Percentiles rank a stretch among this genome's conserved stretches.
phyloP scores from a whole-genome alignment of 1,139 yeast species.

The Magnusiomyces fungicola region DNA sequence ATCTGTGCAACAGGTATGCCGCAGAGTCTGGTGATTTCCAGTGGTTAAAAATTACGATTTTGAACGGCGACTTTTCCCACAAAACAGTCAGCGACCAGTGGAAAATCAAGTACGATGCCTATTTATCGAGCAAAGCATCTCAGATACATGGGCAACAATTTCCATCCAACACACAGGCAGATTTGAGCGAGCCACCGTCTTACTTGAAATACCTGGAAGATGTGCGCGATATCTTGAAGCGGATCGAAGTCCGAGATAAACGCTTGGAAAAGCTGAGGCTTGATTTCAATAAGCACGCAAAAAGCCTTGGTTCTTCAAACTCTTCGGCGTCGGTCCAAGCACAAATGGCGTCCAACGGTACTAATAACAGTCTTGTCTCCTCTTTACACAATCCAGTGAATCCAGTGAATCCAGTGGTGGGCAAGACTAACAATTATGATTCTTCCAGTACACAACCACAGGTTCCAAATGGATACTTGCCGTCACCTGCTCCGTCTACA shows the following conservation, averaged over 20 bases:
- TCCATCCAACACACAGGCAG: not conserved
- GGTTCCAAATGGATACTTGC: not conserved
- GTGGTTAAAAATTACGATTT: not conserved
- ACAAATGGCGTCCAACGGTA: no score
- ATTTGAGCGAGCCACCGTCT: not conserved
- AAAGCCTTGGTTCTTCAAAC: not conserved
- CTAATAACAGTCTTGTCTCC: not conserved
- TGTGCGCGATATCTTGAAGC: not conserved
- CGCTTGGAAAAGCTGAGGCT: not conserved
- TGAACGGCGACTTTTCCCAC: not conserved
- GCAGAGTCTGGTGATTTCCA: not conserved
- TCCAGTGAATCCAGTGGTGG: not conserved
- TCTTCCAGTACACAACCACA: not conserved
- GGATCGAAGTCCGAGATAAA: conserved; percentile 2
- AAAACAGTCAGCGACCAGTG: not conserved
- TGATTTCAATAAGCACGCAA: not conserved
- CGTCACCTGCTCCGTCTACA: not conserved
- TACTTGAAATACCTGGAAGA: not conserved
- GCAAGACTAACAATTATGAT: not conserved
- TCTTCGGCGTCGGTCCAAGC: no score
- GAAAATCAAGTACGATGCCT: not conserved
- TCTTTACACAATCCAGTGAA: not conserved
- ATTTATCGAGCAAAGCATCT: not conserved
- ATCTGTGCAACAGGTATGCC: not conserved
- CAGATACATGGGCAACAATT: no score